Evolutionary conservation across 768 basidiomycete species (phyloP).

Genomic region (Phanerochaete sordida): DNA sequence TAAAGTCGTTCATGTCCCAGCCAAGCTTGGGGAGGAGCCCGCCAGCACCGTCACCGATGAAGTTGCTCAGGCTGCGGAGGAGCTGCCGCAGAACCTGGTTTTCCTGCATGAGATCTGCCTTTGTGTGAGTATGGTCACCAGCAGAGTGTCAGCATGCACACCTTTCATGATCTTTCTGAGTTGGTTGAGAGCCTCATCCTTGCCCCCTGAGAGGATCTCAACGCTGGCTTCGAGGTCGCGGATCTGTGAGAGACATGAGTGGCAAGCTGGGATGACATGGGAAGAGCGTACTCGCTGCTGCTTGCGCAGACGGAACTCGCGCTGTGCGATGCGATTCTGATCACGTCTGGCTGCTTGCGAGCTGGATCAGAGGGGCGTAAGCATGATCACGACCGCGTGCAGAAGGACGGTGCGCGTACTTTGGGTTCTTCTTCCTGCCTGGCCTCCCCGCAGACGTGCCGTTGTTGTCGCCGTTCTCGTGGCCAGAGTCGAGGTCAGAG

Average conservation of each 20-base stretch:
- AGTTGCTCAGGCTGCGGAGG: slow-evolving; percentile 68
- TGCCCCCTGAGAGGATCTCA: slow-evolving; percentile 89
- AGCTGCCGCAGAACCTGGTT: slow-evolving; percentile 81
- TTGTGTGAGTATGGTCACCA: slow-evolving; percentile 3
- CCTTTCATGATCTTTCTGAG: slow-evolving; percentile 81
- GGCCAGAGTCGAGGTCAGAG: slow-evolving; percentile 62
- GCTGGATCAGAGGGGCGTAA: slow-evolving; percentile 38
- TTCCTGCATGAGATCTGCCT: slow-evolving; percentile 80
- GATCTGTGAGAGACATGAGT: slow-evolving; percentile 49
- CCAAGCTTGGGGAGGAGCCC: slow-evolving; percentile 76
- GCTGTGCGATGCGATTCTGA: slow-evolving; percentile 89
- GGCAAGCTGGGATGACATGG: background rate
- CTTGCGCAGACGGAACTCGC: slow-evolving; percentile 89
- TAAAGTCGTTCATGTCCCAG: slow-evolving; percentile 75
- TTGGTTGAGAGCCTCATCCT: slow-evolving; percentile 84
- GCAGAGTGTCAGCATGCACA: slow-evolving; percentile 19
- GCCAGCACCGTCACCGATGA: slow-evolving; percentile 86
- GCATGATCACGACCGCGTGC: slow-evolving; percentile 25
- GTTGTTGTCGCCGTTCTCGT: slow-evolving; percentile 13
- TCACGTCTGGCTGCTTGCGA: slow-evolving; percentile 86
- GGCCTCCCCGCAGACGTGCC: slow-evolving; percentile 43
- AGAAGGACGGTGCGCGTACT: slow-evolving; percentile 42
- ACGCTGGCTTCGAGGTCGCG: slow-evolving; percentile 93
- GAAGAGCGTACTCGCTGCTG: slow-evolving; percentile 66
- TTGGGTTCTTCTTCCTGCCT: slow-evolving; percentile 88